These are phyloP conservation scores for Vigna trinervia DNA, from an alignment of 306 rosid species.

Conservation along the genomic window DNA sequence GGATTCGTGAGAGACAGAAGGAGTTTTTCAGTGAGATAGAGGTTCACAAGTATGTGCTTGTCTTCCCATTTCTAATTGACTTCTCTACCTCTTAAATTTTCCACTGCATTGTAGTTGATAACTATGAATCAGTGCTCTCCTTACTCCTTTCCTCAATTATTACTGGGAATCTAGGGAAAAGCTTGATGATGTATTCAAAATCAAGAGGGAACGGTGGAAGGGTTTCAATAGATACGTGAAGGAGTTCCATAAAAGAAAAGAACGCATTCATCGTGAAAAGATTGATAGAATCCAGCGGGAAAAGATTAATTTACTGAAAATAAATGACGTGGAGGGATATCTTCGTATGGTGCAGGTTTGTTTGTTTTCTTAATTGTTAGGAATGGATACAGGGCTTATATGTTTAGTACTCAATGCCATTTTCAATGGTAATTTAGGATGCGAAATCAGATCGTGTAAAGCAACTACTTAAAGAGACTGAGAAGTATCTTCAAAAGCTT, in stretches of 20 bases:
- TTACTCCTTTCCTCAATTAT: conserved; percentile 33
- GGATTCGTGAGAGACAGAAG: conserved; percentile 97
- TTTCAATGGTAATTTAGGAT: conserved; percentile 62
- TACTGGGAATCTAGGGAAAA: conserved; percentile 77
- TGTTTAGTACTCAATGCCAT: conserved; percentile 24
- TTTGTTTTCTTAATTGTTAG: conserved; percentile 40
- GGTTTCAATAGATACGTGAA: conserved; percentile 90
- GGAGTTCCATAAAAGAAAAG: conserved; percentile 97
- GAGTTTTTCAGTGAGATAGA: conserved; percentile 95
- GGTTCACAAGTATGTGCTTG: conserved; percentile 89
- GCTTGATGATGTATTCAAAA: conserved; percentile 89
- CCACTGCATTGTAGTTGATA: conserved; percentile 25
- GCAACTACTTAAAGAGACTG: conserved; percentile 98
- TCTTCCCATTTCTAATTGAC: neutral
- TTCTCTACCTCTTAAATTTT: conserved; percentile 22
- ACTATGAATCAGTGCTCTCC: neutral
- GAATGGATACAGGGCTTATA: conserved; percentile 19
- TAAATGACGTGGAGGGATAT: conserved; percentile 99
- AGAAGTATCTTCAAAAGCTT: conserved; percentile 98
- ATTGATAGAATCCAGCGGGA: conserved; percentile 99
- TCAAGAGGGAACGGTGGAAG: conserved; percentile 90
- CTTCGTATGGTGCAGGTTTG: conserved; percentile 98
- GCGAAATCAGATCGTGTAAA: conserved; percentile 99
- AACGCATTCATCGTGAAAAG: conserved; percentile 97
- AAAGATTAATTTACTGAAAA: conserved; percentile 94